These are phyloP conservation scores for Torulaspora maleeae DNA, from an alignment of 805 yeast species.

Conservation along the genomic window DNA sequence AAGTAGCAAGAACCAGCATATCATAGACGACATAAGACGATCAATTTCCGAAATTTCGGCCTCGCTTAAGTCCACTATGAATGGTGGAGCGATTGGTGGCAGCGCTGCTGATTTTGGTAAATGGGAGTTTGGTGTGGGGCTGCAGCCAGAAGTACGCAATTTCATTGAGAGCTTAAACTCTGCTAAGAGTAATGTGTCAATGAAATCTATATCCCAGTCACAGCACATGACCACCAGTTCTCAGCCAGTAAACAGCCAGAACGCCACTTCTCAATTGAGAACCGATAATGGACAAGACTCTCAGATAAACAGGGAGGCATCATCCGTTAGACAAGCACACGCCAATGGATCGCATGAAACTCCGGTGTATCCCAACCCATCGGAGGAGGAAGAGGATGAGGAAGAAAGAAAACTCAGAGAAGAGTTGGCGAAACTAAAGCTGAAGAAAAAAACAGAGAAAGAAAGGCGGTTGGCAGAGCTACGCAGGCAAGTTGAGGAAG, in stretches of 20 bases:
- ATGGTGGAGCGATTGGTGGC: constrained; percentile 23
- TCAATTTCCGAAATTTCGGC: constrained; percentile 58
- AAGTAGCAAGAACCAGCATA: constrained; percentile 50
- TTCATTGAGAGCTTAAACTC: constrained; percentile 53
- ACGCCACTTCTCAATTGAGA: too few relatives aligned
- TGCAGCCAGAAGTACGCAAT: constrained; percentile 58
- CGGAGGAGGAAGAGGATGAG: constrained; percentile 39
- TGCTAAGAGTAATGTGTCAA: not conserved
- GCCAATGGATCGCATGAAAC: not conserved
- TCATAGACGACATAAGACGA: constrained; percentile 65
- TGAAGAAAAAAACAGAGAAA: constrained; percentile 50
- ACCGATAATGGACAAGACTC: not conserved
- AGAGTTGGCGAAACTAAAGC: constrained; percentile 38
- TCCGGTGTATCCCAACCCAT: not conserved
- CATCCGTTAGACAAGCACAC: not conserved
- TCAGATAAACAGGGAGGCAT: not conserved
- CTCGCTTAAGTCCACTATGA: constrained; percentile 37
- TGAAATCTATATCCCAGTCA: not conserved
- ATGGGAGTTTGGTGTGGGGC: constrained; percentile 81
- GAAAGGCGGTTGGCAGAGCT: constrained; percentile 55
- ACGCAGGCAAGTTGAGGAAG: constrained; percentile 55
- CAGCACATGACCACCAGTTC: not conserved
- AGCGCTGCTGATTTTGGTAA: constrained; percentile 54
- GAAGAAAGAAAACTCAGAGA: constrained; percentile 42
- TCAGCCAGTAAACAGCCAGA: not conserved